A percentile compares a stretch with the other conserved stretches of the same genome.
Conservation (phyloP, 768 basidiomycete genomes). For the Pulveroboletus frians region DNA sequence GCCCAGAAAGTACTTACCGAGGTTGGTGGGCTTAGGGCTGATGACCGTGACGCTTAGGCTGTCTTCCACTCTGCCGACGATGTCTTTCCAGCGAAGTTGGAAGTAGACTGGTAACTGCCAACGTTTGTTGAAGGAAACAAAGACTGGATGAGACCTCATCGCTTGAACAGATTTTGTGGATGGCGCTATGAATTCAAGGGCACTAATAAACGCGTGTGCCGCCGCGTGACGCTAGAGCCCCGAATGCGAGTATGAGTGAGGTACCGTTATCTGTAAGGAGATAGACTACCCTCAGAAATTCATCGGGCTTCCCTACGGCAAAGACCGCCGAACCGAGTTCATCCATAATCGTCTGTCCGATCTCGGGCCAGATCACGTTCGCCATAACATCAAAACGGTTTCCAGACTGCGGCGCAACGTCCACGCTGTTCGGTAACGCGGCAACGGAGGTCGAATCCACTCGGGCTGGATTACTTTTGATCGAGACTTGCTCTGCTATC, state of each 20-base stretch:
- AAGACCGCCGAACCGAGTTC: conserved; percentile 82
- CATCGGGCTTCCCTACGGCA: conserved; percentile 85
- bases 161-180: conserved; percentile 61
- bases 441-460: conserved; percentile 5
- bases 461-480: conserved; percentile 39
- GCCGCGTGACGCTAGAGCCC: conserved; percentile 70
- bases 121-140: conserved; percentile 66
- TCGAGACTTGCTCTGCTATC: conserved; percentile 61
- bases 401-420: conserved; percentile 1
- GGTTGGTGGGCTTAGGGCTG: conserved; percentile 31
- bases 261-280: not conserved
- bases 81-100: conserved; percentile 95
- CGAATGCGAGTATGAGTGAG: conserved; percentile 3
- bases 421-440: not conserved
- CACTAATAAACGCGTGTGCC: conserved; percentile 75
- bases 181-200: conserved; percentile 79
- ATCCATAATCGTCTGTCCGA: conserved; percentile 73
- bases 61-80: conserved; percentile 73
- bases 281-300: conserved; percentile 73
- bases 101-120: conserved; percentile 99
- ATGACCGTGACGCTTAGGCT: conserved; percentile 42
- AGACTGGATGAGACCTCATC: conserved; percentile 71
- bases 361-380: conserved; percentile 85
- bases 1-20: conserved; percentile 33
- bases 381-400: conserved; percentile 78